Conservation (phyloP, 495 filamentous ascomycete genomes). For the Penicillium silybi region DNA sequence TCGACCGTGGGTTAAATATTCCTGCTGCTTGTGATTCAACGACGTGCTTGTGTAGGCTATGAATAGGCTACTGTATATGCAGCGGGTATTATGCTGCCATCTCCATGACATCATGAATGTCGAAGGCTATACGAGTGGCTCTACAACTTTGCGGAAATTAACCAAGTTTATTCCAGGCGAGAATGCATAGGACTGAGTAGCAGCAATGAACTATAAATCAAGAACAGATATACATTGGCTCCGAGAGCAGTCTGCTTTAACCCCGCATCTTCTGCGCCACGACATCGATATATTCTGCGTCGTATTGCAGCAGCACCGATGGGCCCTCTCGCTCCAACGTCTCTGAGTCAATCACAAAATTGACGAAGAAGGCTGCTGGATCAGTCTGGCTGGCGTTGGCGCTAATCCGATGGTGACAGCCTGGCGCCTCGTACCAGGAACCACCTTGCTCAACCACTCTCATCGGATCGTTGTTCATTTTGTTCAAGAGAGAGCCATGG, state of each 20-base stretch:
- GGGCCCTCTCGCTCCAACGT: background rate
- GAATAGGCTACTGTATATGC: background rate
- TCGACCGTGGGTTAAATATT: background rate
- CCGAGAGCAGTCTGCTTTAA: background rate
- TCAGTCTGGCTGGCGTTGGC: conserved; percentile 36
- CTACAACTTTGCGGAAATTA: background rate
- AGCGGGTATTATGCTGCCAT: background rate
- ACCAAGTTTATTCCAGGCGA: background rate
- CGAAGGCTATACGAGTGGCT: background rate
- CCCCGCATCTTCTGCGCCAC: background rate
- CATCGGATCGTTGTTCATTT: conserved; percentile 41
- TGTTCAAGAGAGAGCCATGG: conserved; percentile 29
- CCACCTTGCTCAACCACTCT: conserved; percentile 21
- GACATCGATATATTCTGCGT: background rate
- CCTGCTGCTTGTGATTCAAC: background rate
- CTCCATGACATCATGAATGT: background rate
- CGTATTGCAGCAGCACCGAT: background rate
- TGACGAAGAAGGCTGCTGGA: conserved; percentile 26
- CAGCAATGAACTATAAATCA: background rate
- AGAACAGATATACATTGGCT: background rate
- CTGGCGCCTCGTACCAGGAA: conserved; percentile 40
- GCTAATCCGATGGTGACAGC: conserved; percentile 42
- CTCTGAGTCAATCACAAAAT: conserved; percentile 25
- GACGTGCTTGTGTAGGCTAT: background rate
- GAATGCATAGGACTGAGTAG: background rate